phyloP scores from a whole-genome alignment of 2,329 filamentous ascomycete genomes.

The Aschersonia sp. region DNA sequence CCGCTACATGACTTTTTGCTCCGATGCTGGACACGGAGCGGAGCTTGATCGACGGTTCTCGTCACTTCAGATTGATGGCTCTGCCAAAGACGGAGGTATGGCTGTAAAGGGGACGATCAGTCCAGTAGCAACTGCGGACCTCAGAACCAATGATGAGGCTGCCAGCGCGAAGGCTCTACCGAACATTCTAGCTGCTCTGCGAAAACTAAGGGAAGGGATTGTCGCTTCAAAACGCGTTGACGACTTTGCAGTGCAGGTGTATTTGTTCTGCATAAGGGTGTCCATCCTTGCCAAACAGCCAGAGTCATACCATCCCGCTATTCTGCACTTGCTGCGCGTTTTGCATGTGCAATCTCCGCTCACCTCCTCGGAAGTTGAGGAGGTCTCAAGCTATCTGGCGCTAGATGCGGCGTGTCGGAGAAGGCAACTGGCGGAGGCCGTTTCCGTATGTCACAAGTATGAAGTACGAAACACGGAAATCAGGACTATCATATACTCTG shows the following conservation, averaged over 20 bases:
- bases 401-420: constrained; percentile 83
- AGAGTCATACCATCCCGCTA: constrained; percentile 80
- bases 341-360: constrained; percentile 59
- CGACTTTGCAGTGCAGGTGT: constrained; percentile 73
- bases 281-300: constrained; percentile 69
- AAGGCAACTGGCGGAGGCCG: constrained; percentile 59
- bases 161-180: constrained; percentile 49
- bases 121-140: too few relatives aligned
- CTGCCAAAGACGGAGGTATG: neutral
- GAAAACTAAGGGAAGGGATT: constrained; percentile 84
- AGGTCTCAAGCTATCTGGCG: constrained; percentile 69
- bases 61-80: constrained; percentile 29
- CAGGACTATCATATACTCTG: constrained; percentile 49
- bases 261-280: constrained; percentile 81
- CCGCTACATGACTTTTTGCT: constrained; percentile 82
- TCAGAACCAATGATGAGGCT: constrained; percentile 8
- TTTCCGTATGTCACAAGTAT: constrained; percentile 47
- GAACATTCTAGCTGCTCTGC: constrained; percentile 66
- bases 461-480: constrained; percentile 52
- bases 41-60: constrained; percentile 65
- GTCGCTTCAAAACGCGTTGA: constrained; percentile 64
- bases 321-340: constrained; percentile 60
- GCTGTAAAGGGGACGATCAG: too few relatives aligned
- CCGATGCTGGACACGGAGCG: constrained; percentile 53
- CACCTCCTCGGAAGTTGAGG: constrained; percentile 56